Percentiles rank a stretch among this genome's conserved stretches.
These are phyloP conservation scores for Guyanaporus albipodus DNA, from an alignment of 768 basidiomycete genomes.

Conservation along the genomic window DNA sequence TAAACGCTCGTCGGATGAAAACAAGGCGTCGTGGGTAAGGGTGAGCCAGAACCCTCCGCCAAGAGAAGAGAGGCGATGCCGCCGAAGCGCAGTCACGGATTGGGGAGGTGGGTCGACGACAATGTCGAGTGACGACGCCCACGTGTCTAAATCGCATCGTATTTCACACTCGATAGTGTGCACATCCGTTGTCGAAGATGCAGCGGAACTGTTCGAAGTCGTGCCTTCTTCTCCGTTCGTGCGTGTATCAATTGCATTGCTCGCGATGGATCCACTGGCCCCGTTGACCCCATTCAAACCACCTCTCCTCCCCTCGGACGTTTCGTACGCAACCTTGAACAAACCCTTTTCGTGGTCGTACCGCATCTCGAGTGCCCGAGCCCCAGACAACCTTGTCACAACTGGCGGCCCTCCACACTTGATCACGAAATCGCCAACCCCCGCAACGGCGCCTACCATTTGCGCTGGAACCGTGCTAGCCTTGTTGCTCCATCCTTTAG, in stretches of 20 bases:
- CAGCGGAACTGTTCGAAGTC: background rate
- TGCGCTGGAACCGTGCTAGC: slow-evolving; percentile 83
- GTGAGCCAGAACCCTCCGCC: slow-evolving; percentile 96
- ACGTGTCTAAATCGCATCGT: slow-evolving; percentile 87
- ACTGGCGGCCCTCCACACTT: slow-evolving; percentile 93
- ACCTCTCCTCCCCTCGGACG: slow-evolving; percentile 46
- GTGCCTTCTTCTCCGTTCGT: slow-evolving; percentile 19
- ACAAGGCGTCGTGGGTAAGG: slow-evolving; percentile 79
- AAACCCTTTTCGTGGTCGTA: slow-evolving; percentile 86
- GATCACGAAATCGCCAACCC: slow-evolving; percentile 93
- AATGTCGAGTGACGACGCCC: slow-evolving; percentile 79
- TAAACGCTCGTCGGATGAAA: slow-evolving; percentile 72
- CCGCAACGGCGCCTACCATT: slow-evolving; percentile 86
- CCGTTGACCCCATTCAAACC: slow-evolving; percentile 24
- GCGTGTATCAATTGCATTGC: background rate
- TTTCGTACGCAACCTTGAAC: slow-evolving; percentile 84
- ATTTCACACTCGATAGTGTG: slow-evolving; percentile 83
- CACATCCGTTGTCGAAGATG: slow-evolving; percentile 21
- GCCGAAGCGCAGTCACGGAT: slow-evolving; percentile 72
- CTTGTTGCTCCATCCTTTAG: slow-evolving; percentile 96
- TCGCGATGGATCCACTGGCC: slow-evolving; percentile 2
- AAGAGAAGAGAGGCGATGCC: slow-evolving; percentile 80
- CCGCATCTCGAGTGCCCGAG: slow-evolving; percentile 64
- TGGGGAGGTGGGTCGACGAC: slow-evolving; percentile 92
- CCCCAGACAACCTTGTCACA: slow-evolving; percentile 79